phyloP scores from a whole-genome alignment of 2,329 filamentous ascomycete species.

The Conoideocrella luteorostrata region DNA sequence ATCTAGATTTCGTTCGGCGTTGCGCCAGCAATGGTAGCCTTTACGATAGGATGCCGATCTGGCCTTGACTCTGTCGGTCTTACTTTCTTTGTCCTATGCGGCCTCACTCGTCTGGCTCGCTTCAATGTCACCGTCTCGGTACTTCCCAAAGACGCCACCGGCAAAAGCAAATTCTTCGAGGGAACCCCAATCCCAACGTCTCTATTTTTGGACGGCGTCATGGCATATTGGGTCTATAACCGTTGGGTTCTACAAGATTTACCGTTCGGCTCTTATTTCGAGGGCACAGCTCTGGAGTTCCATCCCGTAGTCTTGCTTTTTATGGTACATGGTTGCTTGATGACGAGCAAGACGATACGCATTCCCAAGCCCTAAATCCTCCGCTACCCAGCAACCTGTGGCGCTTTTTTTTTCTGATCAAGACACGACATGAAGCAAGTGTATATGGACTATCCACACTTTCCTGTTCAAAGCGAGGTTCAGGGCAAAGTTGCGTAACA shows the following conservation, averaged over 20 bases:
- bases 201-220: slow-evolving; percentile 69
- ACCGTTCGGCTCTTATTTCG: slow-evolving; percentile 65
- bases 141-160: slow-evolving; percentile 83
- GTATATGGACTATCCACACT: too few species aligned
- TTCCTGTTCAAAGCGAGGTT: too few species aligned
- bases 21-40: slow-evolving; percentile 78
- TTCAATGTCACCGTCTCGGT: slow-evolving; percentile 94
- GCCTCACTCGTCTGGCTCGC: slow-evolving; percentile 84
- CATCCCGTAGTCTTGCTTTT: slow-evolving; percentile 80
- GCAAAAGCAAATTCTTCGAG: slow-evolving; percentile 94
- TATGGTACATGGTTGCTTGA: slow-evolving; percentile 81
- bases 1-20: slow-evolving; percentile 91
- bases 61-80: slow-evolving; percentile 72
- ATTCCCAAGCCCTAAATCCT: slow-evolving; percentile 74
- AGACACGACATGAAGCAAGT: too few species aligned
- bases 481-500: too few species aligned
- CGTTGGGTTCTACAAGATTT: slow-evolving; percentile 73
- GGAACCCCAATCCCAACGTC: slow-evolving; percentile 94
- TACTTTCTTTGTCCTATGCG: slow-evolving; percentile 88
- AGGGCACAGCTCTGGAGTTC: slow-evolving; percentile 67
- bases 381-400: neutral
- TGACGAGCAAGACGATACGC: slow-evolving; percentile 92
- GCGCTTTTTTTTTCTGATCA: too few species aligned
- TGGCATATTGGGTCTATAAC: slow-evolving; percentile 83
- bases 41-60: slow-evolving; percentile 83